Evolutionary conservation across 257 asterid species (phyloP).

Genomic region (Ajuga chamaepitys): DNA sequence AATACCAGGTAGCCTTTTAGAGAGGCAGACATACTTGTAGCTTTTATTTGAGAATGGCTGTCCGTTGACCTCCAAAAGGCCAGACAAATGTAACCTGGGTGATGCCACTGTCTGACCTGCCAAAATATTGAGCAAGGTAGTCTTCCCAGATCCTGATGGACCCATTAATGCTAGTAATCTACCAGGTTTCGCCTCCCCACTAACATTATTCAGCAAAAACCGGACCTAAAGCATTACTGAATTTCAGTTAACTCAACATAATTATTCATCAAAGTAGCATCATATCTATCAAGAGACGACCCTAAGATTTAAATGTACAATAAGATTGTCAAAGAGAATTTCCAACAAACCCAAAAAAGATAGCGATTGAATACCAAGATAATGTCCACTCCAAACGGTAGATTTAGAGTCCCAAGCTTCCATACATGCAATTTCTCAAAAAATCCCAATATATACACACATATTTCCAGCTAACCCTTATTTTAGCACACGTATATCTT

Average conservation of each 20-base stretch:
- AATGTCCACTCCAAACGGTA: background rate
- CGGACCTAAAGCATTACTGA: conserved; percentile 45
- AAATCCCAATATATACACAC: background rate
- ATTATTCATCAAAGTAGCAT: background rate
- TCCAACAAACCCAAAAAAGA: background rate
- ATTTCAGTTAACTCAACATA: conserved; percentile 11
- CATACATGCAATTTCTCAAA: background rate
- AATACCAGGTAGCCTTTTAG: background rate
- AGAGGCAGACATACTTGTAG: conserved; percentile 44
- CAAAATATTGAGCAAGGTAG: conserved; percentile 87
- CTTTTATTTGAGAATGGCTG: conserved; percentile 53
- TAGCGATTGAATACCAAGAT: background rate
- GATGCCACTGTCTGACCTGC: conserved; percentile 83
- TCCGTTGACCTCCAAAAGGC: conserved; percentile 84
- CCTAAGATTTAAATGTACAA: background rate
- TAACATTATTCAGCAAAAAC: conserved; percentile 64
- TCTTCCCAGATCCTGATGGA: conserved; percentile 98
- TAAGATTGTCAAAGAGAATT: background rate
- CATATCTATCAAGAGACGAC: background rate
- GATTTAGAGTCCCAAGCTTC: background rate
- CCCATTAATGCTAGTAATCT: conserved; percentile 94
- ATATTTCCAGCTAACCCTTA: background rate
- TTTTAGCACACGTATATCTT: background rate
- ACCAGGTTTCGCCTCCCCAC: conserved; percentile 96
- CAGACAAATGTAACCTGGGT: conserved; percentile 74